Evolutionary conservation across 2,329 filamentous ascomycete species (phyloP), one percentile per base, ranked within the genome.

Genomic region (Pseudopyrenochaeta lycopersici): DNA sequence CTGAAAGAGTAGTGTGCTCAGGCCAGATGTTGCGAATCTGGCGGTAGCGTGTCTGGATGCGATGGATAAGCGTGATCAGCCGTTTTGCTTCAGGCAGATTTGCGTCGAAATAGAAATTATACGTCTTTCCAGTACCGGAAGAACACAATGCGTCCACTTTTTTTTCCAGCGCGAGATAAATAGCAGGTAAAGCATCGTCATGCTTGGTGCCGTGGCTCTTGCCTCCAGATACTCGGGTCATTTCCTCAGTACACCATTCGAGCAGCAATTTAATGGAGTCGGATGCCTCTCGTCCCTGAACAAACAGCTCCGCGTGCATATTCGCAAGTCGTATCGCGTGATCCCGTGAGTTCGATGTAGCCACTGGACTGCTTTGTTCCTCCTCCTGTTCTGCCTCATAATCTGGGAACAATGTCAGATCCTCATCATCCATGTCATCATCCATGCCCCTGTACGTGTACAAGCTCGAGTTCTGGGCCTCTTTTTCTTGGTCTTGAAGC

Each of bases 61-160:
- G 85, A 64, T 88, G 83, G 10, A 92, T 81, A 7, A 97, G 78
- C 0, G 74, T 77, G 21, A 95, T 86, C 3, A 97, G 82, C 56
- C 87, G 90, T 55, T 89, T 88, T 9, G 88, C 87, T 77, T 98
- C 91, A 1, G 80, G 74, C 11, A 94, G 78, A 66, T 98, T 96
- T 2, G 88, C 75, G 66, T 96, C 89, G 0, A 85, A 88, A 75
- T 99, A 99, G 74, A 99, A 97, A 76, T 97, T 97, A 79, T 94
- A 96, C 6, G 43, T 48, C 35, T 60, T 57, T 9, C 59, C 65
- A 9, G 64, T 67, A 4, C 77, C 76, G 5, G 75, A 64, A 49
- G 68, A 56, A 44, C 61, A 58, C 15, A 76, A 60, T 14, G 69
- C 61, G 44, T 81, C 73, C 27, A 86, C 75, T 63, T 86, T 85